Conservation (phyloP, 768 basidiomycete species). For the Trametes sanguinea region DNA sequence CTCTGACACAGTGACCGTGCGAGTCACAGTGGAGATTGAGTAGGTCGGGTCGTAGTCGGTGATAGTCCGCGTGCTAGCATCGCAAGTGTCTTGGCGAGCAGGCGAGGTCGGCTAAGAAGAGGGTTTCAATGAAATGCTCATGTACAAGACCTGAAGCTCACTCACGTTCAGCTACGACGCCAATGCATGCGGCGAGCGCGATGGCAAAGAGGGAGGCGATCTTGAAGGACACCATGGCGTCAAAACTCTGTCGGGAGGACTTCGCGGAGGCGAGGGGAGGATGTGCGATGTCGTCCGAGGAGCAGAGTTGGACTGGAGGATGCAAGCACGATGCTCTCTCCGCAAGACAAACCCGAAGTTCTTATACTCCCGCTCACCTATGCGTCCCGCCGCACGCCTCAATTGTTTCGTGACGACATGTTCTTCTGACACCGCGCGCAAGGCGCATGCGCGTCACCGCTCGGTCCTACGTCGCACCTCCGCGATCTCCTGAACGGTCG, state of each 20-base stretch:
- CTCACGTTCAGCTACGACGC: not conserved
- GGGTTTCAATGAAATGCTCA: no score
- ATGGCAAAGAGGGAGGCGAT: not conserved
- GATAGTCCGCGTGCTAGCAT: not conserved
- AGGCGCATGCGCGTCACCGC: not conserved
- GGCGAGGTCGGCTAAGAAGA: not conserved
- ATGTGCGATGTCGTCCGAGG: not conserved
- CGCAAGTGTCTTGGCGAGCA: not conserved
- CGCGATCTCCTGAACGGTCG: not conserved
- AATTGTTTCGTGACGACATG: not conserved
- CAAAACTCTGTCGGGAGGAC: no score
- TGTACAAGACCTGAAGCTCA: no score
- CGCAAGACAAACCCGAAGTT: not conserved
- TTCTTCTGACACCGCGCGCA: not conserved
- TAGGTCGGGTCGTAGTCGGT: not conserved
- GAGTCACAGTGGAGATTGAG: conserved; percentile 9
- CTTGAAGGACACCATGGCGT: conserved; percentile 11
- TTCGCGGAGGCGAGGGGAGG: not conserved
- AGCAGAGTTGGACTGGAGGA: no score
- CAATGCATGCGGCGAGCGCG: conserved; percentile 7
- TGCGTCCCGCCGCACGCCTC: not conserved
- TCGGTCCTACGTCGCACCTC: not conserved
- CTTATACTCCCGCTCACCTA: not conserved
- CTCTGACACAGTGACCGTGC: conserved; percentile 4
- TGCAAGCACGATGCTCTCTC: not conserved